These are phyloP conservation scores for Wickerhamomyces alni DNA, from an alignment of 805 yeast genomes.

Conservation along the genomic window DNA sequence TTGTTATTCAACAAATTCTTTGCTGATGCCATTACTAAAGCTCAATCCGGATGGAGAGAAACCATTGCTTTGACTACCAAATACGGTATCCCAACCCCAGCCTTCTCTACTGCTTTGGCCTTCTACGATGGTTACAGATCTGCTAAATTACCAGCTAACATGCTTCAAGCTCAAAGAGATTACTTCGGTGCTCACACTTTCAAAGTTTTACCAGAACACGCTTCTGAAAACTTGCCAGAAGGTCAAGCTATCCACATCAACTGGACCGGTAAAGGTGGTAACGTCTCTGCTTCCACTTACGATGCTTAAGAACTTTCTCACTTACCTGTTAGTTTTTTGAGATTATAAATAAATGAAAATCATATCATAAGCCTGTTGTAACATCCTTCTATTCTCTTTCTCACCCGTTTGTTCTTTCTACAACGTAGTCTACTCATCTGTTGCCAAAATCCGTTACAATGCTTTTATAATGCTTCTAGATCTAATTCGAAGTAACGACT, in stretches of 20 bases:
- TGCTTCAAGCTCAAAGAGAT: constrained; percentile 99
- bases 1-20: constrained; percentile 94
- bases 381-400: not conserved
- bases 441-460: too few species aligned
- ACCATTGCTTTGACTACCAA: constrained; percentile 71
- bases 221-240: constrained; percentile 68
- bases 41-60: constrained; percentile 94
- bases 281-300: constrained; percentile 91
- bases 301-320: constrained; percentile 53
- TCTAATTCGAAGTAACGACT: constrained; percentile 45
- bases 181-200: constrained; percentile 99
- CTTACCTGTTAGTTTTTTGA: not conserved
- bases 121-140: constrained; percentile 99
- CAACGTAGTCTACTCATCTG: too few species aligned
- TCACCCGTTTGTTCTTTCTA: constrained; percentile 14
- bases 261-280: constrained; percentile 99
- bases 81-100: constrained; percentile 95
- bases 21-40: constrained; percentile 83
- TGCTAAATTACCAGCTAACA: constrained; percentile 91
- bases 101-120: constrained; percentile 92
- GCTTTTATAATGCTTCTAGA: too few species aligned
- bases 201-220: constrained; percentile 85
- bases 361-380: too few species aligned
- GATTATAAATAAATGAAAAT: not conserved
- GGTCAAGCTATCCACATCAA: constrained; percentile 87